A percentile compares a stretch with the other conserved stretches of the same genome.
Evolutionary conservation across 1,139 yeast species (phyloP).

Genomic region (Nakaseomyces kungkrabaensis): DNA sequence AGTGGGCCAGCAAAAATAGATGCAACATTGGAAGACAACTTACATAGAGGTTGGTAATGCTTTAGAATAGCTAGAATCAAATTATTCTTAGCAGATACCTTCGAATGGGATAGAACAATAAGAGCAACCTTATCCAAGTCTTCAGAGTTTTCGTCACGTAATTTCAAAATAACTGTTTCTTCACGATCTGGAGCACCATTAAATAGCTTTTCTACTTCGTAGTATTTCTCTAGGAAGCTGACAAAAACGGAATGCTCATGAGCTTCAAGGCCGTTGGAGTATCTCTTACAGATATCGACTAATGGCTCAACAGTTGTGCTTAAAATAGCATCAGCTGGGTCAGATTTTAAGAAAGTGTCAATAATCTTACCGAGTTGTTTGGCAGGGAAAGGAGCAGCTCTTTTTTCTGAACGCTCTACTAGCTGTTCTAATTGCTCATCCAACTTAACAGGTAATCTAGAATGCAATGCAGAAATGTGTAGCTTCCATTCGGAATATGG

Average conservation of each 20-base stretch:
- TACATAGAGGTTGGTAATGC: conserved; percentile 67
- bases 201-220: conserved; percentile 67
- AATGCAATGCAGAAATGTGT: conserved; percentile 81
- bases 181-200: conserved; percentile 66
- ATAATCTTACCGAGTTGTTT: conserved; percentile 57
- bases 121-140: conserved; percentile 64
- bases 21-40: conserved; percentile 59
- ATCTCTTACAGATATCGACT: conserved; percentile 57
- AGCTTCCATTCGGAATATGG: conserved; percentile 91
- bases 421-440: conserved; percentile 57
- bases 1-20: conserved; percentile 59
- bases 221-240: conserved; percentile 58
- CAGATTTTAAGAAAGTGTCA: conserved; percentile 32
- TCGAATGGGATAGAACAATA: conserved; percentile 76
- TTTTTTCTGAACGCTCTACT: conserved; percentile 56
- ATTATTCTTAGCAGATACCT: conserved; percentile 89
- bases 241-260: conserved; percentile 78
- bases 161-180: conserved; percentile 73
- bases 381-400: conserved; percentile 87
- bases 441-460: conserved; percentile 72
- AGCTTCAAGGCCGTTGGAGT: conserved; percentile 64
- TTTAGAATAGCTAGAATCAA: conserved; percentile 76
- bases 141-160: conserved; percentile 80
- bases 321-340: conserved; percentile 43
- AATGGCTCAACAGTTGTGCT: conserved; percentile 61